Percentiles rank a stretch among this genome's conserved stretches.
phyloP scores from a whole-genome alignment of 2,329 filamentous ascomycete species.

The Lachnellula hyalina region DNA sequence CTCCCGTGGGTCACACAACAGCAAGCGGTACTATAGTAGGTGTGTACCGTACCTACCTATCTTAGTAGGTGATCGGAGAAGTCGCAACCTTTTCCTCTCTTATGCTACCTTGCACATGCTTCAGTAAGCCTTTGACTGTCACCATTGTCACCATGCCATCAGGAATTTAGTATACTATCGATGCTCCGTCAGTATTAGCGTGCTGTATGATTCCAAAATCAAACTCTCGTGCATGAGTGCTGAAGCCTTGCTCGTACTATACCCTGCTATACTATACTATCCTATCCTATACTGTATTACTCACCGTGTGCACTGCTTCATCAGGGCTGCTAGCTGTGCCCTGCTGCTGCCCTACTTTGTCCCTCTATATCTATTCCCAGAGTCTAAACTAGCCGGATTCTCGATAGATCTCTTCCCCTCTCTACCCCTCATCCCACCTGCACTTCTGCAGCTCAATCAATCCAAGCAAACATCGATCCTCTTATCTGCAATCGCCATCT shows the following conservation, averaged over 20 bases:
- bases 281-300: background rate
- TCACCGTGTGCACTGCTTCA: background rate
- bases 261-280: too few species aligned
- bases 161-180: background rate
- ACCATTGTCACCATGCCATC: background rate
- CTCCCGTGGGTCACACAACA: background rate
- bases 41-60: background rate
- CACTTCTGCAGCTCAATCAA: background rate
- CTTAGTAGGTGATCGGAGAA: background rate
- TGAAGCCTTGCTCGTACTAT: too few species aligned
- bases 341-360: background rate
- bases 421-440: background rate
- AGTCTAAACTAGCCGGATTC: background rate
- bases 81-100: background rate
- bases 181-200: background rate
- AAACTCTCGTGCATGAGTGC: background rate
- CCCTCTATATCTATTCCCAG: background rate
- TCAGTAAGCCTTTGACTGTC: background rate
- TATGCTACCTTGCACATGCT: background rate
- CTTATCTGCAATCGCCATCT: background rate
- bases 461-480: background rate
- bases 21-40: background rate
- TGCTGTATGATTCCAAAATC: background rate
- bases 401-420: background rate
- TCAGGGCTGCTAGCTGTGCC: too few species aligned